These are phyloP conservation scores for Nepenthes mirabilis DNA, from an alignment of 148 eudicot genomes.

Conservation along the genomic window DNA sequence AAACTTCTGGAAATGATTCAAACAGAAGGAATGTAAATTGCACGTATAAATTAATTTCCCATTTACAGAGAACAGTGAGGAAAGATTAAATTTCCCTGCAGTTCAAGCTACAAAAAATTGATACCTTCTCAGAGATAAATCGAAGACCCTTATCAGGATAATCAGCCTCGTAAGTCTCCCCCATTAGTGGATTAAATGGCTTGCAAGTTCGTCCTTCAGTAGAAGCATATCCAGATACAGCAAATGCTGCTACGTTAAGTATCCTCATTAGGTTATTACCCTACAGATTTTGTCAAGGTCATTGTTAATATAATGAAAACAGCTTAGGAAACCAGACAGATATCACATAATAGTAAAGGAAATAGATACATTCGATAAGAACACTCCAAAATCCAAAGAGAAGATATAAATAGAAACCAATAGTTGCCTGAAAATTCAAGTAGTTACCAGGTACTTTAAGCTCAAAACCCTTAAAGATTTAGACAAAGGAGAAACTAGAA, in stretches of 20 bases:
- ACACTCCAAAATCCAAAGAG: no score
- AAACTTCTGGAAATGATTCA: no score
- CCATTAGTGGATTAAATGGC: conserved; percentile 33
- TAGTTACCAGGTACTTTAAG: no score
- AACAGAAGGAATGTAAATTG: background rate
- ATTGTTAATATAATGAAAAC: background rate
- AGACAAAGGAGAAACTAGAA: no score
- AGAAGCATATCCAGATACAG: conserved; percentile 33
- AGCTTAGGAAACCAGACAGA: background rate
- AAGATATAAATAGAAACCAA: no score
- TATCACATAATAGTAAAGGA: background rate
- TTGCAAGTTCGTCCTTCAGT: conserved; percentile 30
- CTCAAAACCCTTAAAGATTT: no score
- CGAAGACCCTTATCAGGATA: conserved; percentile 28
- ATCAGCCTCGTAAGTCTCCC: conserved; percentile 36
- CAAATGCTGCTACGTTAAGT: conserved; percentile 34
- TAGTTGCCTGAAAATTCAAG: no score
- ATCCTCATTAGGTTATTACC: conserved; percentile 31
- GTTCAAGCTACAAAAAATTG: background rate
- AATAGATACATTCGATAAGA: no score
- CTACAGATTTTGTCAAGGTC: conserved; percentile 6
- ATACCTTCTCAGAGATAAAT: conserved; percentile 24
- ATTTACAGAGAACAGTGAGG: no score
- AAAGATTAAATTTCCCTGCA: background rate
- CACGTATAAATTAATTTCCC: background rate